These are phyloP conservation scores for Neurospora intermedia DNA, from an alignment of 495 filamentous ascomycete genomes.

Conservation along the genomic window DNA sequence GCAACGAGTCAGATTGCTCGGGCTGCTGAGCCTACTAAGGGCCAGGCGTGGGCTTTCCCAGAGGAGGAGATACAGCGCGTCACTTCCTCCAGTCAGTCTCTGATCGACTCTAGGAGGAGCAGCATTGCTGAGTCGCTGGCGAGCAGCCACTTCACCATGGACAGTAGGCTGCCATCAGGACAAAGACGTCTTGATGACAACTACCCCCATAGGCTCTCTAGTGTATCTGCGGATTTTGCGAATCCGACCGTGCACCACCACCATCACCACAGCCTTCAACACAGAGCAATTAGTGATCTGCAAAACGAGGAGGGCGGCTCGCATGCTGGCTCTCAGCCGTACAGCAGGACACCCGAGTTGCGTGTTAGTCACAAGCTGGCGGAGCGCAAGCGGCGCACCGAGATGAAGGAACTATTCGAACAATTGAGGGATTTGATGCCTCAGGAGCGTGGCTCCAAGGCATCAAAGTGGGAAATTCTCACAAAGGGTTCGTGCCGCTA, in stretches of 20 bases:
- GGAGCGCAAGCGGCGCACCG: slow-evolving; percentile 87
- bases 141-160: slow-evolving; percentile 61
- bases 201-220: slow-evolving; percentile 21
- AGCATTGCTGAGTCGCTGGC: slow-evolving; percentile 63
- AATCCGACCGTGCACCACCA: slow-evolving; percentile 52
- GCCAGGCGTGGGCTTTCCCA: slow-evolving; percentile 74
- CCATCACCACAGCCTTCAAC: slow-evolving; percentile 69
- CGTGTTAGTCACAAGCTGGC: slow-evolving; percentile 92
- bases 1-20: slow-evolving; percentile 68
- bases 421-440: slow-evolving; percentile 71
- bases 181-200: slow-evolving; percentile 57
- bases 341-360: slow-evolving; percentile 91
- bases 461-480: slow-evolving; percentile 98
- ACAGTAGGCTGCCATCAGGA: slow-evolving; percentile 55
- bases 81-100: slow-evolving; percentile 40
- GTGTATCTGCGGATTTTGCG: slow-evolving; percentile 25
- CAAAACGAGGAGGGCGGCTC: slow-evolving; percentile 46
- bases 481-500: slow-evolving; percentile 61
- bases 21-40: slow-evolving; percentile 69
- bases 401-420: slow-evolving; percentile 98
- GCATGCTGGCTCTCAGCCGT: slow-evolving; percentile 57
- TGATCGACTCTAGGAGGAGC: slow-evolving; percentile 57
- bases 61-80: slow-evolving; percentile 53
- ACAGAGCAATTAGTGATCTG: slow-evolving; percentile 57
- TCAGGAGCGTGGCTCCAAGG: slow-evolving; percentile 79